Base-by-base conservation (phyloP, 306 rosid species). In the Abrus pulchellus region DNA sequence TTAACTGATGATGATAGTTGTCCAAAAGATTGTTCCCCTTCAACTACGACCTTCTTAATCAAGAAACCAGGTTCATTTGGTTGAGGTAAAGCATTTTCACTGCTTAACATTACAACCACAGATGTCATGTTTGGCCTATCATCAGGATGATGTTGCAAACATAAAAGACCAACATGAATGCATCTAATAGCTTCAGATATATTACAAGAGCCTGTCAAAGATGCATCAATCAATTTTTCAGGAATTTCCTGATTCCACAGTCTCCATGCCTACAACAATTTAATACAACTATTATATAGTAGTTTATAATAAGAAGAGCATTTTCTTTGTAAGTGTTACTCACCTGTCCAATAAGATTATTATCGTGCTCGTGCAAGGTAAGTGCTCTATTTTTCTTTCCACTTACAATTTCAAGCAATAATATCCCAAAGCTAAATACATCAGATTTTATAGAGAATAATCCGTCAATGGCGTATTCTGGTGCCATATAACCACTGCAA, bases 401-500 rank as follows among this genome's bases (percentile, higher is more conserved):
- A 4, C 69, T 79, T 36, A 79, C 34, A 30, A 68, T 29, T 3
- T 68, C 76, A 1, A 79, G 11, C 1, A 79, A 20, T 14, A 68
- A 5, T 14, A 79, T 13, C 0, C 83, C 83, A 8, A 79, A 79
- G 40, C 76, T 79, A 14, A 68, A 79, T 0, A 79, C 59, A 68
- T 79, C 76, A 5, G 76, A 78, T 45, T 79, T 79, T 5, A 45
- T 20, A 0, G 79, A 80, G 11, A 72, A 80, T 29, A 52, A 3
- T 5, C 79, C 84, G 40, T 44, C 67, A n/a, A 50, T 7, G 3
- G 84, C 79, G 72, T 80, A 80, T 32, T 72, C 79, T 1, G 79
- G 79, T 40, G 84, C 79, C 84, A 80, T 80, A 10, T 80, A 80
- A 44, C 84, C 84, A 14, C 74, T 80, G 11, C 1, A 79, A 28